Conservation (phyloP, 2,329 filamentous ascomycete genomes). For the Colletotrichum phormii region DNA sequence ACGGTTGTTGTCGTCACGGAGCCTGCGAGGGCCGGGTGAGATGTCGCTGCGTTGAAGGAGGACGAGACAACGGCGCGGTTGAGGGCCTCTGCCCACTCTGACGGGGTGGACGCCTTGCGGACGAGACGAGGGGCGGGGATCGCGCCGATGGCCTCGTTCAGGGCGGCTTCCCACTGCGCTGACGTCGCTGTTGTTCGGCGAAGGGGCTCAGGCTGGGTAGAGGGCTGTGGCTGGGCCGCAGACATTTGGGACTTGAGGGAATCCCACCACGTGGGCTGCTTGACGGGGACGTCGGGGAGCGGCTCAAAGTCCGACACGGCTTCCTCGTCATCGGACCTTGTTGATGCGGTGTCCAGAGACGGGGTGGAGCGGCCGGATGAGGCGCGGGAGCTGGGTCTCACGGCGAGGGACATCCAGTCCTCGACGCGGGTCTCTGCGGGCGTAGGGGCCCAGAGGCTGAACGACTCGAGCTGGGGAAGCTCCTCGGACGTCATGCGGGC, state of each 20-base stretch:
- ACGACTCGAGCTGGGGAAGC: constrained; percentile 46
- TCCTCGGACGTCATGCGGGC: constrained; percentile 42
- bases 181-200: constrained; percentile 13
- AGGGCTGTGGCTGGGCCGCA: not conserved
- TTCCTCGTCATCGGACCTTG: constrained; percentile 18
- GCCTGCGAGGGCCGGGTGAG: constrained; percentile 7
- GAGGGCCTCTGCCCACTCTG: constrained; percentile 35
- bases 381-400: constrained; percentile 6
- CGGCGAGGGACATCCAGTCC: constrained; percentile 39
- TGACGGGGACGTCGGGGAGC: constrained; percentile 5
- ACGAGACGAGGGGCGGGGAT: not conserved
- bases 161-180: constrained; percentile 36
- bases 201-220: not conserved
- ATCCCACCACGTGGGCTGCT: constrained; percentile 34
- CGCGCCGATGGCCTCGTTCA: constrained; percentile 20
- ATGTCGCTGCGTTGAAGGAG: constrained; percentile 21
- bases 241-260: not conserved
- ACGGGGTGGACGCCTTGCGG: constrained; percentile 25
- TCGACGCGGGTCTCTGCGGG: constrained; percentile 6
- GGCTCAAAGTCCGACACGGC: constrained; percentile 25
- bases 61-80: constrained; percentile 27
- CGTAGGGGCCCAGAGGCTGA: constrained; percentile 47
- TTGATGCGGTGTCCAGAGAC: constrained; percentile 27
- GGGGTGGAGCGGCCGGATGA: constrained; percentile 27
- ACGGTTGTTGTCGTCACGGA: not conserved